Evolutionary conservation across 164 flowering plant genomes (phyloP).

Genomic region (Vitis amurensis): DNA sequence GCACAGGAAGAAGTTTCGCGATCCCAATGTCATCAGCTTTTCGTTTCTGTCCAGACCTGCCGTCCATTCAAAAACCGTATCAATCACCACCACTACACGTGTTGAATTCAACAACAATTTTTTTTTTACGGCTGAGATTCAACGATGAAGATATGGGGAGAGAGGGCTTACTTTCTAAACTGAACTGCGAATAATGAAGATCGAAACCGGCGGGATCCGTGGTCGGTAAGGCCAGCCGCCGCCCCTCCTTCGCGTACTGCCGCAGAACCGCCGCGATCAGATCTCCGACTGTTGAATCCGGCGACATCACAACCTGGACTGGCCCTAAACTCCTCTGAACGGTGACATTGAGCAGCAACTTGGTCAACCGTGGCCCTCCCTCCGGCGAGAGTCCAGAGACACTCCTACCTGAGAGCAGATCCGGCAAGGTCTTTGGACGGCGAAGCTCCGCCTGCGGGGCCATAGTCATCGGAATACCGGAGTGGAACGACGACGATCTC

Average conservation of each 20-base stretch:
- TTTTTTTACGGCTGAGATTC: background rate
- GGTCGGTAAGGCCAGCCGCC: slow-evolving; percentile 63
- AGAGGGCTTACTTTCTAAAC: slow-evolving; percentile 67
- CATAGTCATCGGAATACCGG: slow-evolving; percentile 16
- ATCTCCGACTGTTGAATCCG: slow-evolving; percentile 69
- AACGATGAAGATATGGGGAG: background rate
- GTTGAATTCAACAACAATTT: background rate
- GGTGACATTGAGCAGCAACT: slow-evolving; percentile 78
- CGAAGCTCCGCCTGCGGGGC: slow-evolving; percentile 2
- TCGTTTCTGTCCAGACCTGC: slow-evolving; percentile 73
- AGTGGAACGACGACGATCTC: slow-evolving; percentile 74
- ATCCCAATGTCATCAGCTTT: slow-evolving; percentile 71
- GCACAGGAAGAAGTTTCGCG: slow-evolving; percentile 87
- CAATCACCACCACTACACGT: slow-evolving; percentile 7
- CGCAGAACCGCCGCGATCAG: slow-evolving; percentile 52
- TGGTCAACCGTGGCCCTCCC: slow-evolving; percentile 46
- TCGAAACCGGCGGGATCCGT: slow-evolving; percentile 47
- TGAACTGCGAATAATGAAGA: slow-evolving; percentile 92
- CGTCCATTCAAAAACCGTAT: background rate
- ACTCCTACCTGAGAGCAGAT: slow-evolving; percentile 1
- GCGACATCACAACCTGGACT: slow-evolving; percentile 67
- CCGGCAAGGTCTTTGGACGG: background rate
- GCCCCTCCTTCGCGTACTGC: slow-evolving; percentile 68
- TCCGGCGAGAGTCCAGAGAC: slow-evolving; percentile 10
- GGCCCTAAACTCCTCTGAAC: slow-evolving; percentile 75